phyloP scores from a whole-genome alignment of 2,329 filamentous ascomycete species.

The Neofusicoccum cordaticola region DNA sequence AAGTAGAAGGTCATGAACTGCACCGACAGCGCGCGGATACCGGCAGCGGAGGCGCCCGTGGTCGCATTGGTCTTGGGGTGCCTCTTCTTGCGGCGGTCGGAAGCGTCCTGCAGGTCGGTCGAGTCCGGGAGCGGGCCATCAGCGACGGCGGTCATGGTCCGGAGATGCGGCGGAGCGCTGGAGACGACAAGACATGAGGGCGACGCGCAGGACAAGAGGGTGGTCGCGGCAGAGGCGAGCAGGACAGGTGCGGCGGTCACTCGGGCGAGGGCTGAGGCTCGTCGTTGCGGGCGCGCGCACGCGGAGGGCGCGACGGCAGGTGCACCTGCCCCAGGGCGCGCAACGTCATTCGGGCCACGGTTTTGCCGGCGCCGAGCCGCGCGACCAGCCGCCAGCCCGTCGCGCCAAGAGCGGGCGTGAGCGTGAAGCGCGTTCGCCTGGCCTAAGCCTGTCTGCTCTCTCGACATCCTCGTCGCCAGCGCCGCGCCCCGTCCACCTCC shows the following conservation, averaged over 20 bases:
- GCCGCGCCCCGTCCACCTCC: slow-evolving; percentile 18
- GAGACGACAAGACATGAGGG: slow-evolving; percentile 10
- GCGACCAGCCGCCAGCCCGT: not conserved
- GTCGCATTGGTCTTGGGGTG: slow-evolving; percentile 59
- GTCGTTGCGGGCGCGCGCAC: slow-evolving; percentile 5
- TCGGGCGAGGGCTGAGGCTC: not conserved
- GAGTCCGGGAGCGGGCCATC: slow-evolving; percentile 22
- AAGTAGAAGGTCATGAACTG: slow-evolving; percentile 81
- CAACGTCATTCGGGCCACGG: slow-evolving; percentile 11
- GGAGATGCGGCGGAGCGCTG: slow-evolving; percentile 23
- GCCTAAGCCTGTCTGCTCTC: not conserved
- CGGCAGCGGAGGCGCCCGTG: slow-evolving; percentile 78
- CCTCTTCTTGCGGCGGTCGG: slow-evolving; percentile 23
- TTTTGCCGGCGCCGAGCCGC: slow-evolving; percentile 8
- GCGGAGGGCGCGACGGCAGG: not conserved
- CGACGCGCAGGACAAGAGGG: not conserved
- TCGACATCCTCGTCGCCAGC: slow-evolving; percentile 7
- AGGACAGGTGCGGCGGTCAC: slow-evolving; percentile 8
- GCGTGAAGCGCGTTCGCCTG: slow-evolving; percentile 18
- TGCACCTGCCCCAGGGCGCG: not conserved
- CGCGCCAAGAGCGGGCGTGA: slow-evolving; percentile 9
- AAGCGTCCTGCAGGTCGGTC: not conserved
- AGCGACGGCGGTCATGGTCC: slow-evolving; percentile 38
- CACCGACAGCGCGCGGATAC: slow-evolving; percentile 77
- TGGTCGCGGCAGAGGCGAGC: not conserved